A percentile compares a stretch with the other conserved stretches of the same genome.
These are phyloP conservation scores for Boletus sp. DNA, from an alignment of 1,284 basidiomycete species.

Conservation along the genomic window DNA sequence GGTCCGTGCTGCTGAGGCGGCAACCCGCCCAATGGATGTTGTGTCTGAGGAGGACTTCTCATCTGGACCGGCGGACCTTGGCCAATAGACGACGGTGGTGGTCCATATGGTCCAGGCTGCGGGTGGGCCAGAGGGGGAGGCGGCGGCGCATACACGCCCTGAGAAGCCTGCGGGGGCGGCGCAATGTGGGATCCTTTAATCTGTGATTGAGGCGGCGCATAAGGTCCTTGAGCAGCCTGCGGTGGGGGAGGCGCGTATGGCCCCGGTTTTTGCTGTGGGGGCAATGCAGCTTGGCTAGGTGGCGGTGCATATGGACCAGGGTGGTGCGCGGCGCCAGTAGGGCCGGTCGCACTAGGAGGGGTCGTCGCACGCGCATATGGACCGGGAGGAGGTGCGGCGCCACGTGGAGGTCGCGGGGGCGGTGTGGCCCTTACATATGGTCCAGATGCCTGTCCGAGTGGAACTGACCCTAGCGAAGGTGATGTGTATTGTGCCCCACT, in stretches of 20 bases:
- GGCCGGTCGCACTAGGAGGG: conserved; percentile 36
- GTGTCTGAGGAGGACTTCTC: conserved; percentile 20
- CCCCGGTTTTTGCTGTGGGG: conserved; percentile 36
- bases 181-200: too few relatives aligned
- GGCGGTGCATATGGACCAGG: conserved; percentile 34
- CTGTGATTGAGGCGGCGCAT: too few relatives aligned
- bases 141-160: conserved; percentile 21
- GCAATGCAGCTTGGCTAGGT: conserved; percentile 21
- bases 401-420: conserved; percentile 36
- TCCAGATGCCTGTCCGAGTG: conserved; percentile 25
- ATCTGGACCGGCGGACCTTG: conserved; percentile 22
- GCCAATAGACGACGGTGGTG: conserved; percentile 10
- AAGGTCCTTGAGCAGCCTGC: conserved; percentile 18
- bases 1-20: conserved; percentile 31
- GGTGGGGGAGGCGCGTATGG: conserved; percentile 34
- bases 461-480: conserved; percentile 31
- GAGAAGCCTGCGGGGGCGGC: conserved; percentile 9
- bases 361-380: conserved; percentile 42
- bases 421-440: conserved; percentile 40
- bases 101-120: conserved; percentile 17
- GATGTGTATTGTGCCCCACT: conserved; percentile 40
- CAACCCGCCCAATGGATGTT: conserved; percentile 25
- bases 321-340: conserved; percentile 26
- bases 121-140: conserved; percentile 15
- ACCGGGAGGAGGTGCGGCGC: conserved; percentile 25